These are phyloP conservation scores for Microdochium paspali DNA, from an alignment of 2,329 filamentous ascomycete species.

Conservation along the genomic window DNA sequence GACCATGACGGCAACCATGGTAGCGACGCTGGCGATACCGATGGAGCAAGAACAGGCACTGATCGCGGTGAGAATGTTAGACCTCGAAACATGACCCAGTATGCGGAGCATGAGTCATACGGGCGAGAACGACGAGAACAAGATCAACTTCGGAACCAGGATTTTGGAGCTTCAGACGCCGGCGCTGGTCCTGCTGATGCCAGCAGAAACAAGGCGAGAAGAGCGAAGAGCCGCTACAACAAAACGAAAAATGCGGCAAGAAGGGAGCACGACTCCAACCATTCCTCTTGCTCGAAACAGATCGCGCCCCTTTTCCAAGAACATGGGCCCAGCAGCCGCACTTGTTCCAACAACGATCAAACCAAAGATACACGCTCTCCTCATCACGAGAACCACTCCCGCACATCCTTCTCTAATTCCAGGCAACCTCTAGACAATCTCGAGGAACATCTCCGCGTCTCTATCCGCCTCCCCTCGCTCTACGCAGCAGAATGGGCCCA, in stretches of 20 bases:
- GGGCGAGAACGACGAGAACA: neutral
- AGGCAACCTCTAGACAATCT: too few relatives aligned
- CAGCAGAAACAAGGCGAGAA: neutral
- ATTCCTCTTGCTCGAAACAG: neutral
- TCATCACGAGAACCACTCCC: too few relatives aligned
- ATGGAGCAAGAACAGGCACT: neutral
- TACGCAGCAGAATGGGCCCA: constrained; percentile 29
- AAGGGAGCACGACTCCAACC: neutral
- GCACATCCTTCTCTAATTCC: too few relatives aligned
- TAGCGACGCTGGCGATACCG: neutral
- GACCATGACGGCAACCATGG: neutral
- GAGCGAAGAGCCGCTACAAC: too few relatives aligned
- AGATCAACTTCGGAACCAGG: too few relatives aligned
- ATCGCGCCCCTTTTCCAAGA: neutral
- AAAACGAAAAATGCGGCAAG: too few relatives aligned
- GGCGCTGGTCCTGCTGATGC: too few relatives aligned
- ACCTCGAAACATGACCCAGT: too few relatives aligned
- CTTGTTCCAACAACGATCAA: too few relatives aligned
- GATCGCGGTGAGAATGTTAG: neutral
- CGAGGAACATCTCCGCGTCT: constrained; percentile 10
- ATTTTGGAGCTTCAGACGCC: too few relatives aligned
- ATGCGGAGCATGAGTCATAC: too few relatives aligned
- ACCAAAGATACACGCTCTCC: too few relatives aligned
- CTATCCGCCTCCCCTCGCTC: constrained; percentile 23
- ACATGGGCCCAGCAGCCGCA: constrained; percentile 7